Evolutionary conservation across 2,329 filamentous ascomycete genomes (phyloP).

Genomic region (Aureobasidium vineae): DNA sequence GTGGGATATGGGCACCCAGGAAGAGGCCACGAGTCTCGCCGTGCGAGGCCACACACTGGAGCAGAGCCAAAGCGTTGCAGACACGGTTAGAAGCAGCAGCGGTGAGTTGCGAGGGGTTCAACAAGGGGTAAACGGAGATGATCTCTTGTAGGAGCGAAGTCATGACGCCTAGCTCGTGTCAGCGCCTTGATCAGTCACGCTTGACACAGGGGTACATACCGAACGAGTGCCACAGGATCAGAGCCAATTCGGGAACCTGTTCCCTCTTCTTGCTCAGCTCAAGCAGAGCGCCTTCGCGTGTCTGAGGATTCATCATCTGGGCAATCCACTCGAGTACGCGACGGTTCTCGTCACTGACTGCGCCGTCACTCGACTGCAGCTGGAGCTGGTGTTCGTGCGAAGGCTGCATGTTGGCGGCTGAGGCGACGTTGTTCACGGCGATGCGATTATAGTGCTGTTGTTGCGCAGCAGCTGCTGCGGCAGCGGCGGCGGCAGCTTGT

Average conservation of each 20-base stretch:
- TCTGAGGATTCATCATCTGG: slow-evolving; percentile 81
- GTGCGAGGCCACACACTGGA: slow-evolving; percentile 97
- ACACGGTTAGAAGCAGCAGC: slow-evolving; percentile 97
- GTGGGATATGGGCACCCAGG: slow-evolving; percentile 87
- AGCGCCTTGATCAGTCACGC: not conserved
- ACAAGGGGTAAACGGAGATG: slow-evolving; percentile 94
- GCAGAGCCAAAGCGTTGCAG: slow-evolving; percentile 90
- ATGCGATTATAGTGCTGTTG: slow-evolving; percentile 39
- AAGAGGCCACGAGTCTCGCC: slow-evolving; percentile 94
- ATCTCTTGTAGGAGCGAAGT: slow-evolving; percentile 96
- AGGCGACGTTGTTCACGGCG: slow-evolving; percentile 40
- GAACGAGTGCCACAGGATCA: slow-evolving; percentile 98
- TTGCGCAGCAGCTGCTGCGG: slow-evolving; percentile 49
- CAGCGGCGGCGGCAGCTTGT: slow-evolving; percentile 49
- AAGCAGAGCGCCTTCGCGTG: slow-evolving; percentile 84
- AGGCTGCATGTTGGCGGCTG: slow-evolving; percentile 15
- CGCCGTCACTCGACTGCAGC: slow-evolving; percentile 16
- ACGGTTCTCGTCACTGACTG: slow-evolving; percentile 72
- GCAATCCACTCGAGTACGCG: slow-evolving; percentile 92
- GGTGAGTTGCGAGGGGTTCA: slow-evolving; percentile 95
- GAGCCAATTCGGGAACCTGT: slow-evolving; percentile 91
- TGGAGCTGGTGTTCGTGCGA: slow-evolving; percentile 22
- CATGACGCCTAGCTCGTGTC: slow-evolving; percentile 75
- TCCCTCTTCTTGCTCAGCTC: slow-evolving; percentile 98
- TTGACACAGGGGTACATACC: slow-evolving; percentile 58